Conservation (phyloP, 768 basidiomycete species). For the Lactarius trivialis region DNA sequence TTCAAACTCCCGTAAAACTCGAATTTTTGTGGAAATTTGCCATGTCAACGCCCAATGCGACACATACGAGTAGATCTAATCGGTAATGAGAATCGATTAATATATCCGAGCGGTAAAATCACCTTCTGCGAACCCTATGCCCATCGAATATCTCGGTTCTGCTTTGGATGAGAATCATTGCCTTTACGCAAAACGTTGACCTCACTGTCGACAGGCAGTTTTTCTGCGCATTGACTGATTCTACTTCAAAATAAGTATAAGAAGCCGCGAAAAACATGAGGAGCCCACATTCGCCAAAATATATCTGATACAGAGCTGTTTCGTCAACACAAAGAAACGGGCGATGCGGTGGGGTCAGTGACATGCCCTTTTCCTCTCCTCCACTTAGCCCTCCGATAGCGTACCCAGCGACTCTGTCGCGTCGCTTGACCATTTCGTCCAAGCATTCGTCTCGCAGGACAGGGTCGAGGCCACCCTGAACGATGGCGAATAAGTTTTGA, state of each 20-base stretch:
- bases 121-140: conserved; percentile 91
- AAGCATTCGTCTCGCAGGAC: conserved; percentile 68
- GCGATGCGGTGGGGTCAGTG: not conserved
- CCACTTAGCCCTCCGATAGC: conserved; percentile 89
- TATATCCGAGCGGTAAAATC: not conserved
- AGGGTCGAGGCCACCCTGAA: conserved; percentile 80
- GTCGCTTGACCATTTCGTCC: conserved; percentile 74
- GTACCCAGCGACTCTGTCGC: conserved; percentile 75
- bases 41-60: conserved; percentile 92
- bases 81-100: not conserved
- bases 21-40: conserved; percentile 34
- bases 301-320: conserved; percentile 40
- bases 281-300: conserved; percentile 76
- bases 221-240: conserved; percentile 75
- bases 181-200: not conserved
- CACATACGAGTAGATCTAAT: conserved; percentile 80
- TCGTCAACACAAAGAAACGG: not conserved
- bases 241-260: conserved; percentile 34
- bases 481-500: conserved; percentile 88
- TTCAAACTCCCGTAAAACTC: not conserved
- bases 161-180: conserved; percentile 9
- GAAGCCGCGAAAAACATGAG: conserved; percentile 6
- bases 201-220: conserved; percentile 72
- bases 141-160: conserved; percentile 92
- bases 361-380: conserved; percentile 81